A percentile compares a stretch with the other conserved stretches of the same genome.
phyloP scores from a whole-genome alignment of 176 grass and related monocot species.

The Avena atlantica region DNA sequence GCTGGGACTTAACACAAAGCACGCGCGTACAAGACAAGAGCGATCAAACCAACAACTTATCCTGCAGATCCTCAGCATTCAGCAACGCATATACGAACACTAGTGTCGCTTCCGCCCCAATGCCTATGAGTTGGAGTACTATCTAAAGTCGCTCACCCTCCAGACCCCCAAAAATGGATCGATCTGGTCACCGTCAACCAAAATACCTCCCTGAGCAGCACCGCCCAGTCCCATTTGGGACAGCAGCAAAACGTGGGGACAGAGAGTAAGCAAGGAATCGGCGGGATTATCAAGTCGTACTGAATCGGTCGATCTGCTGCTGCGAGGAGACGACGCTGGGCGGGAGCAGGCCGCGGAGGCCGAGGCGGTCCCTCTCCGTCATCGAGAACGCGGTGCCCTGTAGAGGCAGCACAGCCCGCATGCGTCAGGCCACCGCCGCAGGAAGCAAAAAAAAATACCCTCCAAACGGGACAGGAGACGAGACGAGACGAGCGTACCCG shows the following conservation, averaged over 20 bases:
- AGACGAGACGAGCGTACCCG: slow-evolving; percentile 49
- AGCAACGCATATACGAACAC: not conserved
- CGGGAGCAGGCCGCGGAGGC: slow-evolving; percentile 93
- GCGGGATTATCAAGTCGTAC: slow-evolving; percentile 40
- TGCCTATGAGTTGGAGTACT: not conserved
- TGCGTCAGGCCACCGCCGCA: slow-evolving; percentile 8
- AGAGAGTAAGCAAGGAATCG: not conserved
- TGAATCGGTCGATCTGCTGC: slow-evolving; percentile 97
- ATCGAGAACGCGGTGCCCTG: slow-evolving; percentile 92
- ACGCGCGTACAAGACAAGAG: not conserved
- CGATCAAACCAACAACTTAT: not conserved
- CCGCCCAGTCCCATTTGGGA: slow-evolving; percentile 4
- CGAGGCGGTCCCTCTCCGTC: slow-evolving; percentile 94
- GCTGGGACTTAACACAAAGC: not conserved
- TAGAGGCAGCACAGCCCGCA: not conserved
- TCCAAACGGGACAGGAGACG: not conserved
- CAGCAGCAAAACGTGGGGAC: not conserved
- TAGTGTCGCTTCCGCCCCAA: not conserved
- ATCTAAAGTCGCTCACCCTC: not conserved
- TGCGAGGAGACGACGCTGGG: slow-evolving; percentile 81
- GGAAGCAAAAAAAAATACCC: not conserved
- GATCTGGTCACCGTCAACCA: slow-evolving; percentile 25
- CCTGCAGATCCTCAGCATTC: not conserved
- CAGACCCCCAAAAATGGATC: not conserved
- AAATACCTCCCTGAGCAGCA: not conserved